Base-by-base conservation (phyloP, 805 yeast genomes). In the Saccharomycopsis babjevae region DNA sequence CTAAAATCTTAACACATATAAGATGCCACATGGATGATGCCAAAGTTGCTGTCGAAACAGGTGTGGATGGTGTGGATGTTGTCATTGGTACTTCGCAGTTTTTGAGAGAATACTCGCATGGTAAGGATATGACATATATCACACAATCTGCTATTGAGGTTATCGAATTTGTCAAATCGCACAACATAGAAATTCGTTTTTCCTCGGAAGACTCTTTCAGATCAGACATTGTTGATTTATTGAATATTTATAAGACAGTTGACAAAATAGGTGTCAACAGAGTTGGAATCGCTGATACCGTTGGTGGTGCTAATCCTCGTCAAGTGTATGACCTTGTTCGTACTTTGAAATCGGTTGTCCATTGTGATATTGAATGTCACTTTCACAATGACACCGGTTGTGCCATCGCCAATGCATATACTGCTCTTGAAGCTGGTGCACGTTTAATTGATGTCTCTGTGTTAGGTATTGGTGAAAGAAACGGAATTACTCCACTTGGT, bases 1-100 rank as follows among this genome's bases (percentile, higher is more conserved):
- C 97, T 66, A 93, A 94, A 79, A 90, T 94, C 66, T 82, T 93
- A 67, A 93, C 99, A 57, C 98, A 93, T 74, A 94, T 94, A 68
- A 84, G 98, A 76, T 93, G 99, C 77, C 97, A 93, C 77, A 93
- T 93, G 97, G 98, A 93, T 75, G 99, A 94, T 71, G 99, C 98
- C 61, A 82, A 86, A 69, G 89, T 94, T 63, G 99, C 99, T 5
- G 99, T 93, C 56, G 94, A 89, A 71, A 93, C 98, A 46, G 98
- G 99, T 73, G 99, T 94, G 59, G 98, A 94, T 73, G 99, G 98
- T 76, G 98, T 93, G 65, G 97, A 94, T 77, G 97, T 93, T 61
- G 97, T 93, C 63, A 93, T 93, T 74, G 98, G 98, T 66, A 93
- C 98, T 25, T 92, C 97, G 38, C 96, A 88, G 74, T 94, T 91